phyloP scores from a whole-genome alignment of 2,329 filamentous ascomycete species.

The Remersonia thermophila region DNA sequence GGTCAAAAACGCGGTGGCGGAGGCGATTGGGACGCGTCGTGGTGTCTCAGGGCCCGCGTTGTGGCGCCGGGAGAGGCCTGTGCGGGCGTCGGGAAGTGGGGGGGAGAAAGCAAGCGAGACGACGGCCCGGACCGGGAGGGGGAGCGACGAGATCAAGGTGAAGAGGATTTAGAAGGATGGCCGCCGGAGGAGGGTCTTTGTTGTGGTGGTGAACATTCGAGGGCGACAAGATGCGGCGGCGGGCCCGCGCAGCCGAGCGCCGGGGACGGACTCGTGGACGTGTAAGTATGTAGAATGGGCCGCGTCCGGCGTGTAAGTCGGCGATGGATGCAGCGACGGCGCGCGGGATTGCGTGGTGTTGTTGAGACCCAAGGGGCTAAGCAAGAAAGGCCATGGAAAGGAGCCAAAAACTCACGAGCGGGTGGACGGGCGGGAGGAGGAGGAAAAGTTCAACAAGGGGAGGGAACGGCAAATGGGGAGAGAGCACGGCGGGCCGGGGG shows the following conservation, averaged over 20 bases:
- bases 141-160: too few species aligned
- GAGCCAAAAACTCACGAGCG: conserved; percentile 2
- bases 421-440: conserved; percentile 14
- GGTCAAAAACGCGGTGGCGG: conserved; percentile 6
- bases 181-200: too few species aligned
- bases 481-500: conserved; percentile 5
- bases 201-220: too few species aligned
- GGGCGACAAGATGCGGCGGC: too few species aligned
- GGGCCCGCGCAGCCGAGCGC: conserved; percentile 8
- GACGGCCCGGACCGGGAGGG: too few species aligned
- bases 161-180: too few species aligned
- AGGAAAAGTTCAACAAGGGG: conserved; percentile 22
- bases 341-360: conserved; percentile 92
- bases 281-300: too few species aligned
- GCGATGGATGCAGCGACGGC: conserved; percentile 56
- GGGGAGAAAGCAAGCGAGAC: too few species aligned
- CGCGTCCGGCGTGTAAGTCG: conserved; percentile 47
- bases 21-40: conserved; percentile 17
- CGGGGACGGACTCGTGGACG: conserved; percentile 7
- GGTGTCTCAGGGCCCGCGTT: conserved; percentile 12
- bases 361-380: conserved; percentile 83
- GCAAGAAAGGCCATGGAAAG: too few species aligned
- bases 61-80: conserved; percentile 6
- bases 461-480: conserved; percentile 20
- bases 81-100: too few species aligned